Evolutionary conservation across 495 filamentous ascomycete genomes (phyloP), one percentile per base, ranked within the genome.

Genomic region (Xylaria nigripes): DNA sequence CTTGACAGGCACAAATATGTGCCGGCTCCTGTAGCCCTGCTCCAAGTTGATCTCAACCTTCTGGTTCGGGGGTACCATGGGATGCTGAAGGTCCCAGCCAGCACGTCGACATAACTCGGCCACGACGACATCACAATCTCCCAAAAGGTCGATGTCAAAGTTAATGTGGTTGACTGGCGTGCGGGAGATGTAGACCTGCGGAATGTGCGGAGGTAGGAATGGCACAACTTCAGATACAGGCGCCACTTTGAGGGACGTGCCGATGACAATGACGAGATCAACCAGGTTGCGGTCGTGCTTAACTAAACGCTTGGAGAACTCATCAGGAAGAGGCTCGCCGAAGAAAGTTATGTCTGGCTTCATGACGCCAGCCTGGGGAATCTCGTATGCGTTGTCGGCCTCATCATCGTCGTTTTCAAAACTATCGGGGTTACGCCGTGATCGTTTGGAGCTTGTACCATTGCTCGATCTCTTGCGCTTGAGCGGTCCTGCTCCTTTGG

Each of bases 301-400:
- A 30, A 86, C 72, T 16, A 98, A 76, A 6, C 91, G 85, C 9
- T 81, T 76, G n/a, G 86, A 85, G 69, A 98, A 98, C 42, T 82
- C 78, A 59, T 86, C 81, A 0, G 91, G 90, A 2, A 98, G 82
- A 56, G 81, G 73, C 70, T 98, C 93, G 43, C 92, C 93, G 61
- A 97, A 97, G 78, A 98, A 97, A 3, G 87, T 96, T 62, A 98
- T 97, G 68, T 96, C 93, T 15, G 93, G 93, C 76, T 97, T 99
- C 92, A 97, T 96, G 60, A 99, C 83, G 15, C 94, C 93, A 4
- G 86, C 80, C 85, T 42, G 75, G 24, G 81, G 81, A 30, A 86
- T 81, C 48, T 86, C 79, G 56, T 80, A 80, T 25, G 89, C 85
- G 51, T 84, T 83, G 38, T 85, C 85, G 56, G 80, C 84, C 49